Evolutionary conservation across 305 asterid species (phyloP).

Genomic region (Plantago coronopus): DNA sequence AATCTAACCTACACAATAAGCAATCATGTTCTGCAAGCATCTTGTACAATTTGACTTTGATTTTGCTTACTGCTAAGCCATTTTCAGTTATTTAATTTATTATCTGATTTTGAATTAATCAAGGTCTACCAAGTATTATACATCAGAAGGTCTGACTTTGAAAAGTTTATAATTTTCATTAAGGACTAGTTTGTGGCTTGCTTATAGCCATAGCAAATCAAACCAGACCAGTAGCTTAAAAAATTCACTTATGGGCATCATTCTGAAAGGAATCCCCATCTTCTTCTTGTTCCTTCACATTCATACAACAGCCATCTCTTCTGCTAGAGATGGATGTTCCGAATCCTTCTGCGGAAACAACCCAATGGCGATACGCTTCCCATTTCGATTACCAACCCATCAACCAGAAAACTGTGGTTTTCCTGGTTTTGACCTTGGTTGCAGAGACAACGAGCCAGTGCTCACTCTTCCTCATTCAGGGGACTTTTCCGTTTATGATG

Average conservation of each 20-base stretch:
- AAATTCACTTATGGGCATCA: constrained; percentile 36
- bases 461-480: constrained; percentile 50
- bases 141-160: constrained; percentile 28
- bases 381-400: constrained; percentile 34
- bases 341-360: constrained; percentile 31
- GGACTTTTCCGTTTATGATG: constrained; percentile 38
- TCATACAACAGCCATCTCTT: constrained; percentile 15
- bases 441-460: constrained; percentile 16
- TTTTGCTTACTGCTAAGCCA: constrained; percentile 27
- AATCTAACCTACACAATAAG: too few relatives aligned
- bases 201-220: not conserved
- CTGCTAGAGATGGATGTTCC: constrained; percentile 31
- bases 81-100: constrained; percentile 10
- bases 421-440: constrained; percentile 47
- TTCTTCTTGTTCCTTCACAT: constrained; percentile 27
- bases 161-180: constrained; percentile 3
- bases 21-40: not conserved
- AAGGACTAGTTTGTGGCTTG: constrained; percentile 5
- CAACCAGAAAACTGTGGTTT: constrained; percentile 44
- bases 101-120: not conserved
- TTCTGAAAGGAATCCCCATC: constrained; percentile 26
- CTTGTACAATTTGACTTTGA: constrained; percentile 7
- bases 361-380: constrained; percentile 43
- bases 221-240: not conserved
- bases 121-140: constrained; percentile 2